Conservation (phyloP, 2,329 filamentous ascomycete genomes). For the Pestalotiopsis sp. region DNA sequence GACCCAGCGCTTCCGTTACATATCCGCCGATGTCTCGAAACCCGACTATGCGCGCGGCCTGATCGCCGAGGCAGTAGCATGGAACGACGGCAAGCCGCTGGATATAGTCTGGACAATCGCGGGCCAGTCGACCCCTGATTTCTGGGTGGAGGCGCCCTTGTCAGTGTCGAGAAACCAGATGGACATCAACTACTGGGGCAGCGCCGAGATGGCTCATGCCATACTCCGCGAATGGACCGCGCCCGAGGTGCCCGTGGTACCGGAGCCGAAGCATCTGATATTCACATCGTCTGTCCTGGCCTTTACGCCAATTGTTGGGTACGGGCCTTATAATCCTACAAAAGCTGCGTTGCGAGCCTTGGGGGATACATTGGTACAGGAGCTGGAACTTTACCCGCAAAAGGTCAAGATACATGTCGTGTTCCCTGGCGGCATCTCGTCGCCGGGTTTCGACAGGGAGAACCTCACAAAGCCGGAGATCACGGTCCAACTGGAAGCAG, state of each 20-base stretch:
- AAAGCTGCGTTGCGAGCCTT: conserved; percentile 86
- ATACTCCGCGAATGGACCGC: conserved; percentile 75
- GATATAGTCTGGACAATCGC: conserved; percentile 94
- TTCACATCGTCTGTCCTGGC: conserved; percentile 81
- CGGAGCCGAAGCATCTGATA: conserved; percentile 74
- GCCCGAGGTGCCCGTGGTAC: conserved; percentile 44
- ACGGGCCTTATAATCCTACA: conserved; percentile 78
- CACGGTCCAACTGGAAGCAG: conserved; percentile 77
- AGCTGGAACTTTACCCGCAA: conserved; percentile 84
- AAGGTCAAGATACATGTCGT: conserved; percentile 81
- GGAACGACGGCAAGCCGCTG: conserved; percentile 75
- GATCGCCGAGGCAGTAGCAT: conserved; percentile 70
- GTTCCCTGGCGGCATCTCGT: conserved; percentile 81
- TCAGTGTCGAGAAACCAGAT: conserved; percentile 74
- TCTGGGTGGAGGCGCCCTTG: conserved; percentile 76
- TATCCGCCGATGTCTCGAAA: conserved; percentile 79
- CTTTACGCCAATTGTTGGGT: conserved; percentile 79
- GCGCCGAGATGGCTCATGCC: conserved; percentile 83
- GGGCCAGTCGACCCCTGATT: conserved; percentile 71
- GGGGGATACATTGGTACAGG: conserved; percentile 81
- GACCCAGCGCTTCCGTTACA: conserved; percentile 79
- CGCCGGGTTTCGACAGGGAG: conserved; percentile 75
- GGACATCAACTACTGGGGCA: conserved; percentile 91
- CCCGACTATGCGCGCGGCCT: conserved; percentile 71
- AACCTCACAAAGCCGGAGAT: conserved; percentile 78